phyloP scores from a whole-genome alignment of 176 grass and related monocot species.

The Eragrostis nindensis region DNA sequence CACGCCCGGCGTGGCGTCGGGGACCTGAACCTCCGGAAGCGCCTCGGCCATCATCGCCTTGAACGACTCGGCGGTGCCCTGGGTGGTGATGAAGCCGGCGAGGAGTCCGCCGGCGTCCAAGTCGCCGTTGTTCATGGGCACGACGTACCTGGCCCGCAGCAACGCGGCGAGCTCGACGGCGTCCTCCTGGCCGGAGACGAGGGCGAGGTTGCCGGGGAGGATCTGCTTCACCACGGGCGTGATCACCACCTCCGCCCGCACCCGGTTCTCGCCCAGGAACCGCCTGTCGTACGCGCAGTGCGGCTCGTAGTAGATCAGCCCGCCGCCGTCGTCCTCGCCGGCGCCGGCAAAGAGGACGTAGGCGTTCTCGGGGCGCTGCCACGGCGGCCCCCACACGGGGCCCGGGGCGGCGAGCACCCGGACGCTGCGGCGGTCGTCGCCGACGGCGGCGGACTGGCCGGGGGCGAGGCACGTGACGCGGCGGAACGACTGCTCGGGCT shows the following conservation, averaged over 20 bases:
- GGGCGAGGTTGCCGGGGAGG: slow-evolving; percentile 71
- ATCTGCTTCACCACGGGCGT: slow-evolving; percentile 87
- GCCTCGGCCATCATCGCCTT: slow-evolving; percentile 64
- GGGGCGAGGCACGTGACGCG: slow-evolving; percentile 83
- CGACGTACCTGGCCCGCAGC: slow-evolving; percentile 70
- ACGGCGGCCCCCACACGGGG: slow-evolving; percentile 79
- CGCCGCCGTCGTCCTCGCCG: too few species aligned
- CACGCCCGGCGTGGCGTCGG: slow-evolving; percentile 67
- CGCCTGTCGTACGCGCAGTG: slow-evolving; percentile 75
- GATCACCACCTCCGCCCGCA: slow-evolving; percentile 70
- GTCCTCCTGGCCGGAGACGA: slow-evolving; percentile 93
- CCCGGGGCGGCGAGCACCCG: slow-evolving; percentile 68
- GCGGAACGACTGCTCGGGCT: slow-evolving; percentile 36
- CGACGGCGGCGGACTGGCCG: slow-evolving; percentile 55
- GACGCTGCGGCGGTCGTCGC: slow-evolving; percentile 21
- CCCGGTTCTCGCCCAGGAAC: slow-evolving; percentile 46
- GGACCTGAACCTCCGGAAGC: slow-evolving; percentile 55
- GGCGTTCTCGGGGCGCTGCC: slow-evolving; percentile 95
- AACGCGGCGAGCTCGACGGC: slow-evolving; percentile 70
- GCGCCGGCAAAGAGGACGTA: slow-evolving; percentile 33
- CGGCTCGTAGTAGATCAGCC: slow-evolving; percentile 78
- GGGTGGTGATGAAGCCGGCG: slow-evolving; percentile 37
- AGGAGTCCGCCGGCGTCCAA: slow-evolving; percentile 68
- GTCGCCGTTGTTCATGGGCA: slow-evolving; percentile 92
- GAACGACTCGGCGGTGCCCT: slow-evolving; percentile 73